phyloP scores from a whole-genome alignment of 1,139 yeast species.

The Hansenula sp. region DNA sequence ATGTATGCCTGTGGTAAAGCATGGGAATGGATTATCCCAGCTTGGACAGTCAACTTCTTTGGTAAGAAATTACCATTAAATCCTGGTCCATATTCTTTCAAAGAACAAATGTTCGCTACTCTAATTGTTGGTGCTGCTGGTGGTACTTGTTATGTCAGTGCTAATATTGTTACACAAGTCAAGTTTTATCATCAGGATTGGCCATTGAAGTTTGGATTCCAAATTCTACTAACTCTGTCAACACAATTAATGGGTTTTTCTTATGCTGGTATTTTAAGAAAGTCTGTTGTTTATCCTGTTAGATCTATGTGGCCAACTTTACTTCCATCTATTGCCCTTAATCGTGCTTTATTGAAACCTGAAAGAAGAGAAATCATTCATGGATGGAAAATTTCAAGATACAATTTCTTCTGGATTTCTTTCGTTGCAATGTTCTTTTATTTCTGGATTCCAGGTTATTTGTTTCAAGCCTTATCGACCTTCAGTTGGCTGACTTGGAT shows the following conservation, averaged over 20 bases:
- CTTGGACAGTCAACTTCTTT: conserved; percentile 38
- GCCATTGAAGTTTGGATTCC: conserved; percentile 43
- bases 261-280: conserved; percentile 56
- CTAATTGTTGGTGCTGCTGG: conserved; percentile 43
- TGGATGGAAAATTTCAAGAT: conserved; percentile 50
- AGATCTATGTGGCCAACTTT: conserved; percentile 54
- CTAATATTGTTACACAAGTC: conserved; percentile 51
- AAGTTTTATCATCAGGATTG: conserved; percentile 23
- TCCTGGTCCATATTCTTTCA: conserved; percentile 62
- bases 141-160: conserved; percentile 49
- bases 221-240: conserved; percentile 43
- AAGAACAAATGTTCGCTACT: conserved; percentile 66
- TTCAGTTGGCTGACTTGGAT: conserved; percentile 70
- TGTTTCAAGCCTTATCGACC: conserved; percentile 46
- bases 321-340: conserved; percentile 53
- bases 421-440: conserved; percentile 39
- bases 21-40: conserved; percentile 39
- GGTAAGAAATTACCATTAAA: conserved; percentile 38
- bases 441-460: conserved; percentile 54
- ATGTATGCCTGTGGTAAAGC: conserved; percentile 52
- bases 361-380: conserved; percentile 38
- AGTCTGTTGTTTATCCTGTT: conserved; percentile 52
- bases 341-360: conserved; percentile 43
- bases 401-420: conserved; percentile 37
- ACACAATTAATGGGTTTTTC: conserved; percentile 62